Evolutionary conservation across 345 rosid genomes (phyloP).

Genomic region (Boechera retrofracta): DNA sequence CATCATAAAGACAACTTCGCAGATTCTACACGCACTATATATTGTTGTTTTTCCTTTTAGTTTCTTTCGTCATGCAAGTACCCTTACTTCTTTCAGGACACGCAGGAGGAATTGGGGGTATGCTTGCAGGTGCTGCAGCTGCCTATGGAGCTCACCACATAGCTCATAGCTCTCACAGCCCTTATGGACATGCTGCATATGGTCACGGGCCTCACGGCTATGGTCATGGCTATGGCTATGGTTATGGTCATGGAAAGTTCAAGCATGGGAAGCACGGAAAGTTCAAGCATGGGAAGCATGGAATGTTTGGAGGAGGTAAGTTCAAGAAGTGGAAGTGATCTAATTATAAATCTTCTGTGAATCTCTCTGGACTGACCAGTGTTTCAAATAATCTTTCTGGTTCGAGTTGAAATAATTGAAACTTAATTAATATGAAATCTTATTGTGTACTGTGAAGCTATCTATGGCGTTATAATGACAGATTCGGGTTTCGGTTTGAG

Average conservation of each 20-base stretch:
- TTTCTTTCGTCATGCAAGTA: neutral
- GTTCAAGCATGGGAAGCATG: conserved; percentile 61
- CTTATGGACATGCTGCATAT: conserved; percentile 43
- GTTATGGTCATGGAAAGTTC: conserved; percentile 50
- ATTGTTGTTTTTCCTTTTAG: neutral
- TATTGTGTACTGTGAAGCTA: conserved; percentile 21
- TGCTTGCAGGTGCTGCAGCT: conserved; percentile 91
- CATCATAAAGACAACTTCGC: neutral
- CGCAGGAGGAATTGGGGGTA: conserved; percentile 68
- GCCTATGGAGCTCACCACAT: conserved; percentile 72
- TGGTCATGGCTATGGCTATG: conserved; percentile 42
- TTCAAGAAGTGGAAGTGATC: conserved; percentile 89
- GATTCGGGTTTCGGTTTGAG: conserved; percentile 15
- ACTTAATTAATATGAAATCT: conserved; percentile 1
- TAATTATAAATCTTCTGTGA: neutral
- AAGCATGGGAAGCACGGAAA: conserved; percentile 53
- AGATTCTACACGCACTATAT: neutral
- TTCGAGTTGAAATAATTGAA: conserved; percentile 33
- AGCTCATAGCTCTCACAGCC: conserved; percentile 51
- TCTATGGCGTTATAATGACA: conserved; percentile 30
- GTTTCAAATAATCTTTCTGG: conserved; percentile 5
- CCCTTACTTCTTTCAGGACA: conserved; percentile 55
- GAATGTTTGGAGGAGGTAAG: conserved; percentile 69
- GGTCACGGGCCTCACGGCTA: conserved; percentile 31
- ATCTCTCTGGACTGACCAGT: conserved; percentile 23